Evolutionary conservation across 2,329 filamentous ascomycete species (phyloP), one percentile per base, ranked within the genome.

Genomic region (Setomelanomma holmii): DNA sequence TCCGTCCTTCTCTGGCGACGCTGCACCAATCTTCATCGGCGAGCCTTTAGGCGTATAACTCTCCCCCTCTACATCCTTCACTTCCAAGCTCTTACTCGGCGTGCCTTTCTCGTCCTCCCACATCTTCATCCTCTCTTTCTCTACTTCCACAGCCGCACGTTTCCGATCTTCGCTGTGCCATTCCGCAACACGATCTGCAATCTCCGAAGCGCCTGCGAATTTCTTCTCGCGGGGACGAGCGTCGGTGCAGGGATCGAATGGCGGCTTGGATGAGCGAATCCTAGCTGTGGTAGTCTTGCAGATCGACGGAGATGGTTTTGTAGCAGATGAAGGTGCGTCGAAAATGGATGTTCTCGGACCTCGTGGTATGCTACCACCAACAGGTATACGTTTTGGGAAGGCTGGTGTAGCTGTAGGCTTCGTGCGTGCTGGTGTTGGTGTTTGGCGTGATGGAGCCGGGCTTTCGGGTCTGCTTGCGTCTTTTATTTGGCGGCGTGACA

Each of bases 81-180:
- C 12, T 7, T 45, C 16, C 1, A 7, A 3, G 3, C 16, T 36
- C n/a, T 51, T 55, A 44, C 33, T 54, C 11, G 40, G 34, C 40
- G 43, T 24, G n/a, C 10, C 27, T 8, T 39, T 53, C 1, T 16
- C 20, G 23, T 22, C n/a, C n/a, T n/a, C n/a, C n/a, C n/a, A n/a
- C n/a, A n/a, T n/a, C n/a, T n/a, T n/a, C n/a, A n/a, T n/a, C n/a
- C n/a, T 16, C 16, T 16, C 20, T 3, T 46, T 33, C 11, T 45
- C 41, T 4, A 21, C 21, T 1, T 35, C 21, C 14, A 6, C 22
- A 1, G 27, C n/a, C 5, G 51, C 17, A 6, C 40, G 54, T 24
- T 53, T 41, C 8, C 42, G 20, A 12, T 54, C 48, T 16, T 55
- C 54, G 12, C 19, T 49, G 14, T 64, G 54, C 62, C 62, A 65